Evolutionary conservation across 371 early-diverging fungal genomes (phyloP).

Genomic region (Homolaphlyctis polyrhiza): DNA sequence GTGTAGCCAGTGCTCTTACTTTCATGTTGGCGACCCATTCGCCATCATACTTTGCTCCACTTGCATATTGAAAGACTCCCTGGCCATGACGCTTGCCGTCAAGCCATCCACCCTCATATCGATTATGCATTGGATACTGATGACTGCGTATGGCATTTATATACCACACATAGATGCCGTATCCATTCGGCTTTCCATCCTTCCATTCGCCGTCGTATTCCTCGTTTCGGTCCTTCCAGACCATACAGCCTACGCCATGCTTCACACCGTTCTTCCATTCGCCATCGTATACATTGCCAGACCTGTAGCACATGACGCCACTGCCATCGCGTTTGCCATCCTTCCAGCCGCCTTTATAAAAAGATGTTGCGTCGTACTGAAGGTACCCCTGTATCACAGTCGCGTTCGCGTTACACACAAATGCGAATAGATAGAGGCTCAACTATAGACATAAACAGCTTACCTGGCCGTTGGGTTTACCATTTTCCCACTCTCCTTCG

Average conservation of each 20-base stretch:
- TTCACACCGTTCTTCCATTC: constrained; percentile 39
- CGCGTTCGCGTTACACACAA: not conserved
- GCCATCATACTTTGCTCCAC: constrained; percentile 41
- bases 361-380: not conserved
- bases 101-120: constrained; percentile 38
- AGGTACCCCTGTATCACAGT: not conserved
- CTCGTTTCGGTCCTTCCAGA: constrained; percentile 33
- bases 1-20: constrained; percentile 10
- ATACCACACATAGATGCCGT: constrained; percentile 40
- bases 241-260: constrained; percentile 43
- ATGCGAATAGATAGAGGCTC: not conserved
- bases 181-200: constrained; percentile 41
- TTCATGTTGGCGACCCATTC: constrained; percentile 46
- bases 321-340: constrained; percentile 37
- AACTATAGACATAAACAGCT: not conserved
- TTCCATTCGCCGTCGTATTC: constrained; percentile 45
- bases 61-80: constrained; percentile 42
- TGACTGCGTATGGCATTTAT: constrained; percentile 13
- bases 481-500: constrained; percentile 39
- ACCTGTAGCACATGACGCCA: constrained; percentile 43
- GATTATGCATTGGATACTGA: constrained; percentile 36
- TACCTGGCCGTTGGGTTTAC: constrained; percentile 35
- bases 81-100: constrained; percentile 35
- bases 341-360: constrained; percentile 23
- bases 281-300: constrained; percentile 47